Conservation (phyloP, 257 asterid species). For the Solanum tarapatanum region DNA sequence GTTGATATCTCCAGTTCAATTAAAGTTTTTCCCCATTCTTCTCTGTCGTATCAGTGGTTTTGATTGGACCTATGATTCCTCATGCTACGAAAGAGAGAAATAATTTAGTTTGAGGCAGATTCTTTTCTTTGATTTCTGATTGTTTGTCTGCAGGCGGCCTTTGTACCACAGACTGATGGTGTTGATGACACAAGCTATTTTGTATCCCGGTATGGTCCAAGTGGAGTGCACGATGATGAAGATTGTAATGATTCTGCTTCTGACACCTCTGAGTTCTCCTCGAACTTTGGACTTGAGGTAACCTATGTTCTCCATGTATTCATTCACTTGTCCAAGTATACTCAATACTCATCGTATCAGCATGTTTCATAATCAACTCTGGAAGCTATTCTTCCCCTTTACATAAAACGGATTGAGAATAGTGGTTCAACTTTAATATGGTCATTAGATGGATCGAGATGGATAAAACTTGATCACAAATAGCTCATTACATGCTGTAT, state of each 20-base stretch:
- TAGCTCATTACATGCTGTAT: not conserved
- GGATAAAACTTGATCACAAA: not conserved
- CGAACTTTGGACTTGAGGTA: slow-evolving; percentile 53
- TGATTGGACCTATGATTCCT: not conserved
- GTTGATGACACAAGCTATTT: slow-evolving; percentile 87
- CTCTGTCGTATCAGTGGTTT: not conserved
- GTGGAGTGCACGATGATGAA: slow-evolving; percentile 40
- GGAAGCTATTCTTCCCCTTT: not conserved
- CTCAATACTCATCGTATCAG: not conserved
- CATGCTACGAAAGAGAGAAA: not conserved
- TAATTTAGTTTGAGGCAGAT: not conserved
- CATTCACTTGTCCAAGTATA: not conserved
- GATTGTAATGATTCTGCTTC: slow-evolving; percentile 46
- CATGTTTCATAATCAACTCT: not conserved
- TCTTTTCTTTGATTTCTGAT: slow-evolving; percentile 5
- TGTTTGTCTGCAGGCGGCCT: slow-evolving; percentile 59
- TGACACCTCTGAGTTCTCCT: slow-evolving; percentile 41
- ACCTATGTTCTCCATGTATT: not conserved
- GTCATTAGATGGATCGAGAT: not conserved
- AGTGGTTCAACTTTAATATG: not conserved
- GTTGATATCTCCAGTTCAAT: not conserved
- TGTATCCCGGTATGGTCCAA: slow-evolving; percentile 56
- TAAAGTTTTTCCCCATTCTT: not conserved
- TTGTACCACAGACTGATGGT: slow-evolving; percentile 84
- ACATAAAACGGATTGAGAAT: not conserved